phyloP scores from a whole-genome alignment of 1,284 basidiomycete genomes.

The Anthracocystis setariae region DNA sequence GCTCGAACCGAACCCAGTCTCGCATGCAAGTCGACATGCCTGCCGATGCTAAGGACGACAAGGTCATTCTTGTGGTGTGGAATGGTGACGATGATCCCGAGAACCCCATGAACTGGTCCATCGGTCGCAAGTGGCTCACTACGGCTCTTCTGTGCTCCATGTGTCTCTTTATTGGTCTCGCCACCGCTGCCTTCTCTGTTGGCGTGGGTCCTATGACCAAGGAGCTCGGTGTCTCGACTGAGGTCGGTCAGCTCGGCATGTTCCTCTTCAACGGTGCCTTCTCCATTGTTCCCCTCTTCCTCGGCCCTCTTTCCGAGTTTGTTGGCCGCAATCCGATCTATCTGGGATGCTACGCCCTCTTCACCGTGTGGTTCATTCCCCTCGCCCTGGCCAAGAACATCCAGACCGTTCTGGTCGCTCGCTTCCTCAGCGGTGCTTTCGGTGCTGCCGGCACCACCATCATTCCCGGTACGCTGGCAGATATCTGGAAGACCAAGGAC shows the following conservation, averaged over 20 bases:
- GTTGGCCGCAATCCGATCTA: conserved; percentile 66
- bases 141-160: conserved; percentile 62
- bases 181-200: conserved; percentile 66
- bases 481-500: conserved; percentile 64
- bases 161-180: conserved; percentile 64
- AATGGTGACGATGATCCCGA: conserved; percentile 56
- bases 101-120: conserved; percentile 60
- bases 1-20: conserved; percentile 39
- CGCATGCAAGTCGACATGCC: conserved; percentile 33
- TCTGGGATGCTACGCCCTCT: conserved; percentile 63
- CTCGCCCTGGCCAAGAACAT: conserved; percentile 66
- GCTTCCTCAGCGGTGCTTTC: conserved; percentile 64
- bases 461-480: conserved; percentile 51
- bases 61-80: conserved; percentile 58
- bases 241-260: conserved; percentile 66
- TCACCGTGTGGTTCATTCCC: conserved; percentile 64
- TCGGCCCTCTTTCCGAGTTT: conserved; percentile 67
- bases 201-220: conserved; percentile 59
- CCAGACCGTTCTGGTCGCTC: conserved; percentile 60
- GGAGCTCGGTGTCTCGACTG: conserved; percentile 61
- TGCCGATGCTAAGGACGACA: conserved; percentile 38
- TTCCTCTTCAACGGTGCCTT: conserved; percentile 62
- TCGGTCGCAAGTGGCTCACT: conserved; percentile 50
- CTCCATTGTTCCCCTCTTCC: conserved; percentile 59
- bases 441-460: conserved; percentile 65